Evolutionary conservation across 257 asterid genomes (phyloP).

Genomic region (Paulownia fortunei): DNA sequence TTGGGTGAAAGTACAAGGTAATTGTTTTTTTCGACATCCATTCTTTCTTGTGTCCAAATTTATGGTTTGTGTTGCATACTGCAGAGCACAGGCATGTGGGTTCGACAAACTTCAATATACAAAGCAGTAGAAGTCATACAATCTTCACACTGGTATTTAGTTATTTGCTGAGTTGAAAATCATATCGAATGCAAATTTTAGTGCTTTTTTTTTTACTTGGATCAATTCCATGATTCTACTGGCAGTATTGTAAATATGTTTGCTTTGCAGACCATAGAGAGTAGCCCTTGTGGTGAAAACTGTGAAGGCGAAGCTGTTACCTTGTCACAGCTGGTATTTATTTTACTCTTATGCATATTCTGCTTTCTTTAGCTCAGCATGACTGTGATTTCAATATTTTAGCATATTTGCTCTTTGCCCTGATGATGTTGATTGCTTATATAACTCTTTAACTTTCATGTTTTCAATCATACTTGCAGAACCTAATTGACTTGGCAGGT

Average conservation of each 20-base stretch:
- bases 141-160: slow-evolving; percentile 90
- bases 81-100: slow-evolving; percentile 99
- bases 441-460: slow-evolving; percentile 28
- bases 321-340: slow-evolving; percentile 88
- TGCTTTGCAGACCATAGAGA: slow-evolving; percentile 84
- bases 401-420: slow-evolving; percentile 16
- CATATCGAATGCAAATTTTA: background rate
- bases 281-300: slow-evolving; percentile 95
- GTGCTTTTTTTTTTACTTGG: slow-evolving; percentile 23
- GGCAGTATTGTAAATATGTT: slow-evolving; percentile 34
- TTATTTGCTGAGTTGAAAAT: slow-evolving; percentile 27
- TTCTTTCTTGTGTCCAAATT: slow-evolving; percentile 22
- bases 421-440: slow-evolving; percentile 36
- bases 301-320: slow-evolving; percentile 91
- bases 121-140: slow-evolving; percentile 99
- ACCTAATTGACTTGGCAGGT: slow-evolving; percentile 99
- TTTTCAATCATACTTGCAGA: slow-evolving; percentile 63
- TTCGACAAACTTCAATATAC: slow-evolving; percentile 97
- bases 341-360: slow-evolving; percentile 26
- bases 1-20: background rate
- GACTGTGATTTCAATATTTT: slow-evolving; percentile 15
- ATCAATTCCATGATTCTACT: slow-evolving; percentile 25
- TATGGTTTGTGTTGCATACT: slow-evolving; percentile 39
- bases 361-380: slow-evolving; percentile 5
- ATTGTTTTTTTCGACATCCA: background rate